Conservation (phyloP, 2,329 filamentous ascomycete species). For the Aspergillus sp. region DNA sequence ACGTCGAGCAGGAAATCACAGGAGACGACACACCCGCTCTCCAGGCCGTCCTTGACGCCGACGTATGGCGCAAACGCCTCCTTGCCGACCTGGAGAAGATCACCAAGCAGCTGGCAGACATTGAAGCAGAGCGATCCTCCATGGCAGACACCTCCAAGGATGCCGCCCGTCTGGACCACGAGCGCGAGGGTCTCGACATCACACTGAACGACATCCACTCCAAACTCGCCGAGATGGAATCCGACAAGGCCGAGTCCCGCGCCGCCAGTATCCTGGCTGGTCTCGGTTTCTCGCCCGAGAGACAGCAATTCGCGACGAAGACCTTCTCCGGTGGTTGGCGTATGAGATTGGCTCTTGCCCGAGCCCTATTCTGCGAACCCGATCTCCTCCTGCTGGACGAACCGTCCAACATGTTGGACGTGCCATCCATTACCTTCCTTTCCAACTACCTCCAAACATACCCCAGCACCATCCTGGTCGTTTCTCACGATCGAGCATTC, state of each 20-base stretch:
- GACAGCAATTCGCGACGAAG: conserved; percentile 90
- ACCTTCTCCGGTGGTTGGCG: conserved; percentile 99
- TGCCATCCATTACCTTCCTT: conserved; percentile 98
- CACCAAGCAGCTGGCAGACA: conserved; percentile 68
- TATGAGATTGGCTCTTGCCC: conserved; percentile 92
- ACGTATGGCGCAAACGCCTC: conserved; percentile 97
- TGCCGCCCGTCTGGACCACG: conserved; percentile 78
- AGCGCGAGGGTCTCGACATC: conserved; percentile 85
- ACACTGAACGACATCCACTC: conserved; percentile 87
- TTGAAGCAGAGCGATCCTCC: conserved; percentile 74
- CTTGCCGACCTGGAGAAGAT: conserved; percentile 90
- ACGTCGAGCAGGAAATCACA: conserved; percentile 97
- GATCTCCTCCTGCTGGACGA: conserved; percentile 88
- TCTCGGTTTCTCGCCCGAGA: conserved; percentile 91
- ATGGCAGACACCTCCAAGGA: conserved; percentile 92
- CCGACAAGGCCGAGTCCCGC: conserved; percentile 93
- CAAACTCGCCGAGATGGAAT: conserved; percentile 97
- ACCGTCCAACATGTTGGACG: conserved; percentile 87
- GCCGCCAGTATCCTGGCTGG: conserved; percentile 95
- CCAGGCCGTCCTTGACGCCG: conserved; percentile 93
- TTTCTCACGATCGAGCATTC: conserved; percentile 98
- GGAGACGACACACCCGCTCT: conserved; percentile 94
- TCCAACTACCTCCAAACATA: conserved; percentile 93
- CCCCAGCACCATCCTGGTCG: conserved; percentile 91
- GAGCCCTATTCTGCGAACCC: conserved; percentile 96